Base-by-base conservation (phyloP, 2,329 filamentous ascomycete genomes). In the Anthostomella pinea region DNA sequence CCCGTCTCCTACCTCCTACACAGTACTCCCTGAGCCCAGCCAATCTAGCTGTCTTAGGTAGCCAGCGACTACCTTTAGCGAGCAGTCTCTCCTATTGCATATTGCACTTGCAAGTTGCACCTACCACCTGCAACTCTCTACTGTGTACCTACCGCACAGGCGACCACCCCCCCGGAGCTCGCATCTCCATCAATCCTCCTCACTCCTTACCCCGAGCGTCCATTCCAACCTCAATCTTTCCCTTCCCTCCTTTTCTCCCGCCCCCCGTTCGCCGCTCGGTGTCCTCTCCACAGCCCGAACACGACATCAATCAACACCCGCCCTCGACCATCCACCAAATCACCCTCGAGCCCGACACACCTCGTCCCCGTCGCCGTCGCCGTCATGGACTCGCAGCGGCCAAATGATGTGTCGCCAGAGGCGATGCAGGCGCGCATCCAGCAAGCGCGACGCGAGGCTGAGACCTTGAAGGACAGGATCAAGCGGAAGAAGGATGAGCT, bases 401-500 rank as follows among this genome's bases (percentile, higher is more conserved):
- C 68, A 56, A 78, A 70, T 66, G 79, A 83, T 62, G 77, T 83
- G 56, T 82, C 79, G 60, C 79, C 79, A 51, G 79, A 83, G 71
- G 77, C 78, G 66, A 95, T 96, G 81, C 91, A 97, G 77, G 85
- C 90, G 70, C 85, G 85, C 69, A 91, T 93, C 58, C 85, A 88
- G 62, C 83, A 87, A 60, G 91, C 93, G 65, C 83, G 93, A 68
- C 87, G 93, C 74, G 93, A 98, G 77, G 93, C 93, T 58, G 93
- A 97, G 75, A 90, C 87, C 35, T 75, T 97, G 56, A 97, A 97
- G 77, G 91, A 97, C 67, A 85, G 87, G 68, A 97, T 97, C 81
- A 97, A 96, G 84, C 83, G 90, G 70, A 95, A 95, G 82, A 97
- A 97, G 85, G 93, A 98, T 79, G 93, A 97, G 72, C 80, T 98